A percentile compares a stretch with the other conserved stretches of the same genome.
These are phyloP conservation scores for Barbarea vulgaris DNA, from an alignment of 345 rosid species.

Conservation along the genomic window DNA sequence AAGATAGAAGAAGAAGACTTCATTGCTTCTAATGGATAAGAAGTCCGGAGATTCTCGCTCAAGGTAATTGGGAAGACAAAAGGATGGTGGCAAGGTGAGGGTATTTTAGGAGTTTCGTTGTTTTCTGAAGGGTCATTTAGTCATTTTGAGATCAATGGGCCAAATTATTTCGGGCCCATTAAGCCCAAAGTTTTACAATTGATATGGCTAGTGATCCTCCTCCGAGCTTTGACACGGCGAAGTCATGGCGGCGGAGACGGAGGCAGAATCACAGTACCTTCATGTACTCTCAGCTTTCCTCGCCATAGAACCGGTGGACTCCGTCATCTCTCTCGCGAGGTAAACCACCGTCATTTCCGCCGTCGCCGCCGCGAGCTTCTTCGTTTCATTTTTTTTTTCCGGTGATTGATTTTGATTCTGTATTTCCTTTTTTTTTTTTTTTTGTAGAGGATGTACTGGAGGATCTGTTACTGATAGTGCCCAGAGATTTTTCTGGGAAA, in stretches of 20 bases:
- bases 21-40: slow-evolving; percentile 40
- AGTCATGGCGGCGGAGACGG: slow-evolving; percentile 43
- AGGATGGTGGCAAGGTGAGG: slow-evolving; percentile 7
- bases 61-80: slow-evolving; percentile 3
- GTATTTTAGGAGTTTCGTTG: background rate
- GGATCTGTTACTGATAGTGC: slow-evolving; percentile 57
- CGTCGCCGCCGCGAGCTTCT: background rate
- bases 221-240: slow-evolving; percentile 30
- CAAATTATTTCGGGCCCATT: background rate
- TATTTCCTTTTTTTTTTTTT: background rate
- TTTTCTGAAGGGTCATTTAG: background rate
- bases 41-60: background rate
- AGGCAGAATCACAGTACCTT: slow-evolving; percentile 41
- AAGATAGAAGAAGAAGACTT: slow-evolving; percentile 16
- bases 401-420: slow-evolving; percentile 7
- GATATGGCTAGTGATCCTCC: background rate
- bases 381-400: background rate
- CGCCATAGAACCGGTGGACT: slow-evolving; percentile 68
- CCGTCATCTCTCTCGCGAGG: slow-evolving; percentile 60
- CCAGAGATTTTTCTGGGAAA: slow-evolving; percentile 74
- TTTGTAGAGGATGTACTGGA: slow-evolving; percentile 57
- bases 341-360: slow-evolving; percentile 24
- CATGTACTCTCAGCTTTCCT: slow-evolving; percentile 68
- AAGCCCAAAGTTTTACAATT: background rate
- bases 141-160: background rate